phyloP scores from a whole-genome alignment of 1,284 basidiomycete genomes.

The Marasmius oreades region DNA sequence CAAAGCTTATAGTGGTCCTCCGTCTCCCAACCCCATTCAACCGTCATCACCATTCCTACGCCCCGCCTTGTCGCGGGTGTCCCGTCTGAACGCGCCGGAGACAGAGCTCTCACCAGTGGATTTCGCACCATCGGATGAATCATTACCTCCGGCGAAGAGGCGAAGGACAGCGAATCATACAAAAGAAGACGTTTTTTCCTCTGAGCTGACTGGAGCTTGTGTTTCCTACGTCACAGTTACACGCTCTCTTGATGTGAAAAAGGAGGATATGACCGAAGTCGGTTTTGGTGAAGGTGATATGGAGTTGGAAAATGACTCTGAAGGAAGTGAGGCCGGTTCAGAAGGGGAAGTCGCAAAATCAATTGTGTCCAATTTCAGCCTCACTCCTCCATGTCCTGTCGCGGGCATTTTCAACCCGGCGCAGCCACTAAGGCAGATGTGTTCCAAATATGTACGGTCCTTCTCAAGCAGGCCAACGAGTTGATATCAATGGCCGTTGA shows the following conservation, averaged over 20 bases:
- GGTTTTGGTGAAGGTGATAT: not conserved
- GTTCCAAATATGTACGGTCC: not conserved
- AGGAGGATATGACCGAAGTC: too few relatives aligned
- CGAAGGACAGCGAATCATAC: not conserved
- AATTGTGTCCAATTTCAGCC: not conserved
- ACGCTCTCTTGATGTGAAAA: too few relatives aligned
- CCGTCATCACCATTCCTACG: not conserved
- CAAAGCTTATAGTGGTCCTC: not conserved
- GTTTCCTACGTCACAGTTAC: not conserved
- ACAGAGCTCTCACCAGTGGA: too few relatives aligned
- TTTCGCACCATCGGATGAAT: not conserved
- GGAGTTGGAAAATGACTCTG: constrained; percentile 1
- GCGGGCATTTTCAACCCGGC: not conserved
- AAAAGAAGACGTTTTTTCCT: not conserved
- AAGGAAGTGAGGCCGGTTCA: not conserved
- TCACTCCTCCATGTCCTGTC: not conserved
- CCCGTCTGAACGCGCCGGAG: not conserved
- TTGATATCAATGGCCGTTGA: not conserved
- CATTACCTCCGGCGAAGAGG: not conserved
- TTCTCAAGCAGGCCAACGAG: not conserved
- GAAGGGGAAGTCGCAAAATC: not conserved
- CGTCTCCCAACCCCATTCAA: not conserved
- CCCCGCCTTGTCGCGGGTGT: not conserved
- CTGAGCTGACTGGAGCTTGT: not conserved
- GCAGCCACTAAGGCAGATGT: not conserved